Evolutionary conservation across 1,284 basidiomycete genomes (phyloP).

Genomic region (Ustilago shanxiensis): DNA sequence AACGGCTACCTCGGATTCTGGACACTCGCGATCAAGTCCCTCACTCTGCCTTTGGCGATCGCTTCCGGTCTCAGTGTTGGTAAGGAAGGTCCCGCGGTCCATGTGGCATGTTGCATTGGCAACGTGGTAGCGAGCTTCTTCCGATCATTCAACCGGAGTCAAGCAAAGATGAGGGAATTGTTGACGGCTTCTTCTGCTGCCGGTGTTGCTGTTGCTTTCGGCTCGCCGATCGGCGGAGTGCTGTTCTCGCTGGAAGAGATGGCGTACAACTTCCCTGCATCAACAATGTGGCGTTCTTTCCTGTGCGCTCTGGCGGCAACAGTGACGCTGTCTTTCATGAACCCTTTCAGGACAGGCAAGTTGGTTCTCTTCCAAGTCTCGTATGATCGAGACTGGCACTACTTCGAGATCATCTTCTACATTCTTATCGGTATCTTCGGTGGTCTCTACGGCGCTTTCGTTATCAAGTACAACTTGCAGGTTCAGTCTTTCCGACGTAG

Average conservation of each 20-base stretch:
- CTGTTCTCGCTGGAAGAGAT: slow-evolving; percentile 82
- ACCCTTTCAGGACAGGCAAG: slow-evolving; percentile 97
- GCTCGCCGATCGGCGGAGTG: slow-evolving; percentile 96
- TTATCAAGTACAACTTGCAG: slow-evolving; percentile 96
- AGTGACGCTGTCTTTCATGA: slow-evolving; percentile 96
- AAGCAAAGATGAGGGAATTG: slow-evolving; percentile 96
- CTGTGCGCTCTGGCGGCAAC: slow-evolving; percentile 97
- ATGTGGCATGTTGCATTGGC: slow-evolving; percentile 94
- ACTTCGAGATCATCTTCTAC: slow-evolving; percentile 97
- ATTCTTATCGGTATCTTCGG: slow-evolving; percentile 95
- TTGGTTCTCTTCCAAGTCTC: slow-evolving; percentile 98
- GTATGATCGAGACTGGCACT: slow-evolving; percentile 98
- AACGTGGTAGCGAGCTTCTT: slow-evolving; percentile 87
- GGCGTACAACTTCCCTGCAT: slow-evolving; percentile 95
- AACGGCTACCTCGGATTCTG: slow-evolving; percentile 90
- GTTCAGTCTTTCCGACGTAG: slow-evolving; percentile 93
- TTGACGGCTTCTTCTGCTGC: slow-evolving; percentile 95
- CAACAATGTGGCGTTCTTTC: slow-evolving; percentile 98
- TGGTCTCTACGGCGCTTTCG: slow-evolving; percentile 94
- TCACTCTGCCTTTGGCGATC: slow-evolving; percentile 87
- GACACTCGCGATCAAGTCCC: slow-evolving; percentile 91
- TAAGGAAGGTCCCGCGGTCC: slow-evolving; percentile 98
- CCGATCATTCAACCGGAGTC: slow-evolving; percentile 83
- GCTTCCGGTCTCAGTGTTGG: slow-evolving; percentile 97
- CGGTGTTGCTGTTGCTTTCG: slow-evolving; percentile 96